Conservation (phyloP, 192 early-diverging fungal species). For the Podila clonocystis region DNA sequence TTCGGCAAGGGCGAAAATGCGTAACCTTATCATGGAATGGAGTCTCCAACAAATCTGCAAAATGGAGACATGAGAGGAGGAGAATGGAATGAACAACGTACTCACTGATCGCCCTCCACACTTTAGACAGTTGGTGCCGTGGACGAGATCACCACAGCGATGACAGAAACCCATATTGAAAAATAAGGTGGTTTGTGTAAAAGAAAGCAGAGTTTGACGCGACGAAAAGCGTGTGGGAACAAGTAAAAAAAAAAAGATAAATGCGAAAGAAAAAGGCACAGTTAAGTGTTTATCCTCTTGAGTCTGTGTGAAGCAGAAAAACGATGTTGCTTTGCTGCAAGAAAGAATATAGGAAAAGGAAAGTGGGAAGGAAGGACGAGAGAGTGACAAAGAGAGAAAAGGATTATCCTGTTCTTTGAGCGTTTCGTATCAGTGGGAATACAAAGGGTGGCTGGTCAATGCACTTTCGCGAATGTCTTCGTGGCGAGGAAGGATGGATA, state of each 20-base stretch:
- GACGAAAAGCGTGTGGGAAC: not conserved
- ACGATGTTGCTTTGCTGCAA: too few relatives aligned
- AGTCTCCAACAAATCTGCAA: not conserved
- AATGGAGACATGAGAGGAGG: not conserved
- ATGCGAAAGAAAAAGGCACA: slow-evolving; percentile 4
- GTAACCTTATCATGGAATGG: slow-evolving; percentile 3
- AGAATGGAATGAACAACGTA: slow-evolving; percentile 23
- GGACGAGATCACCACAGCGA: slow-evolving; percentile 61
- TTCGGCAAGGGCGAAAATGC: not conserved
- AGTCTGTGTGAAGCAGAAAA: too few relatives aligned
- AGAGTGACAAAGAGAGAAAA: too few relatives aligned
- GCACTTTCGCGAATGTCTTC: too few relatives aligned
- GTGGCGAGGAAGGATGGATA: too few relatives aligned
- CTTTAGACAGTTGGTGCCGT: slow-evolving; percentile 55
- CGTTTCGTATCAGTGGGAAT: too few relatives aligned
- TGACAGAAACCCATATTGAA: slow-evolving; percentile 60
- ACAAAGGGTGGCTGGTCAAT: too few relatives aligned
- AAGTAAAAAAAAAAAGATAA: slow-evolving; percentile 8
- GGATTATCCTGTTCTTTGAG: too few relatives aligned
- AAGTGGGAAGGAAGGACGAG: too few relatives aligned
- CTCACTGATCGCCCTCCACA: slow-evolving; percentile 62
- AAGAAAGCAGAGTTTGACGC: not conserved
- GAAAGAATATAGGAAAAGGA: too few relatives aligned
- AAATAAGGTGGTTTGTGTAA: not conserved
- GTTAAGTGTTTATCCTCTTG: too few relatives aligned